Base-by-base conservation (phyloP, 768 basidiomycete genomes). In the Tylopilus intermedius region DNA sequence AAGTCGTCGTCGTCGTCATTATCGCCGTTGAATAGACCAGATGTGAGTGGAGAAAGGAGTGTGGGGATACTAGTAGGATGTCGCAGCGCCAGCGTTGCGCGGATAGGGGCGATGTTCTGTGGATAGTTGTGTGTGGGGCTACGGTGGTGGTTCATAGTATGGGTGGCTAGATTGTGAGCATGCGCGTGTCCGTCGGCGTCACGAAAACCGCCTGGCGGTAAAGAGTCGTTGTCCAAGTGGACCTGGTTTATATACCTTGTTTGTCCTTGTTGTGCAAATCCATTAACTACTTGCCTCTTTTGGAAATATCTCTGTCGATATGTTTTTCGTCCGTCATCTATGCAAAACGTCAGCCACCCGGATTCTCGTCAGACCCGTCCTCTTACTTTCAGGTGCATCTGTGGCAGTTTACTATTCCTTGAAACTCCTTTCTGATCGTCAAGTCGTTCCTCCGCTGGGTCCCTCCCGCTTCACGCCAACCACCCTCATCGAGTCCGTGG, bases 401-500 rank as follows among this genome's bases (percentile, higher is more conserved):
- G 65, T 70, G 30, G 71, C 76, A 0, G 64, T 74, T 18, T 87
- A 81, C 60, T 72, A 83, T 50, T 72, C 82, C 54, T 5, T 33
- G 22, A 10, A 8, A 8, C 72, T 78, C 56, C 76, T 79, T 2
- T 76, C 79, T 5, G 71, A 75, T 9, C 70, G 69, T 33, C 72
- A 76, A 33, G 76, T 80, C 21, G 78, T 76, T 7, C 69, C 59
- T 21, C 68, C 74, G n/a, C 62, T 82, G 8, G 74, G 75, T 10
- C 73, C 80, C 2, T 71, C 67, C 43, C 54, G 56, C 55, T 84
- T 90, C 61, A 83, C 82, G 0, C 79, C 80, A 21, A 76, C 81
- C 3, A 81, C 76, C 5, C 71, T 92, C 13, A 67, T 75, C n/a
- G 74, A 77, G 0, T 81, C 74, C 39, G 75, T 79, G 55, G 60